Conservation (phyloP, 495 filamentous ascomycete species). For the Talaromyces thailandensis region DNA sequence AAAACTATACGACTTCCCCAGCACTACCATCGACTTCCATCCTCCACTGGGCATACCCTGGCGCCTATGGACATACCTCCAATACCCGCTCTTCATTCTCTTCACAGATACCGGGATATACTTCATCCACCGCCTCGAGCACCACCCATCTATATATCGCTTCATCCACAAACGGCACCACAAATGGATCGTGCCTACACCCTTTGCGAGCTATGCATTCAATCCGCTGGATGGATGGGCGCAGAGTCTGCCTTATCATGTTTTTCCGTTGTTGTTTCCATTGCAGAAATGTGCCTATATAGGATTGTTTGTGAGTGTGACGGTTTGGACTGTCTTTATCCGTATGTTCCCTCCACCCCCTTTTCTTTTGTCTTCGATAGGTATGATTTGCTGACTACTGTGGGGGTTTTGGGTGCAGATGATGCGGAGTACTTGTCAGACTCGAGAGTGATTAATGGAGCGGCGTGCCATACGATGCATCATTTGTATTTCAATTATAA, state of each 20-base stretch:
- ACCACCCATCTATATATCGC: conserved; percentile 62
- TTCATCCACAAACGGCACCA: conserved; percentile 72
- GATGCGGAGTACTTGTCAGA: conserved; percentile 71
- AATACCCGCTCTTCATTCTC: conserved; percentile 65
- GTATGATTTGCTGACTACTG: too few relatives aligned
- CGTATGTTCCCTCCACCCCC: conserved; percentile 21
- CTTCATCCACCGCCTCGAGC: conserved; percentile 65
- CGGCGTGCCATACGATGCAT: conserved; percentile 74
- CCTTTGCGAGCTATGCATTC: conserved; percentile 66
- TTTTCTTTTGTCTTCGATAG: too few relatives aligned
- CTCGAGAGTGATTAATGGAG: conserved; percentile 63
- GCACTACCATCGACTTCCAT: conserved; percentile 16
- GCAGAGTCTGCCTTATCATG: conserved; percentile 65
- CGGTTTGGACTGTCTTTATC: conserved; percentile 77
- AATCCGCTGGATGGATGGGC: conserved; percentile 66
- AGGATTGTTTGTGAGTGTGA: conserved; percentile 62
- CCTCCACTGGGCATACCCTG: conserved; percentile 37
- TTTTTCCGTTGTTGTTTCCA: conserved; percentile 70
- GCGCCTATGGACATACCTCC: conserved; percentile 47
- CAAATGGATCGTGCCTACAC: conserved; percentile 85
- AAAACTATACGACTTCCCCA: conserved; percentile 50
- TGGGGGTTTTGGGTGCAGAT: conserved; percentile 20
- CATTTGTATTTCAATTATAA: conserved; percentile 79
- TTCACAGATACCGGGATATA: conserved; percentile 75
- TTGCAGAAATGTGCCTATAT: conserved; percentile 68